Evolutionary conservation across 148 eudicot genomes (phyloP).

Genomic region (Polygonum maritimum): DNA sequence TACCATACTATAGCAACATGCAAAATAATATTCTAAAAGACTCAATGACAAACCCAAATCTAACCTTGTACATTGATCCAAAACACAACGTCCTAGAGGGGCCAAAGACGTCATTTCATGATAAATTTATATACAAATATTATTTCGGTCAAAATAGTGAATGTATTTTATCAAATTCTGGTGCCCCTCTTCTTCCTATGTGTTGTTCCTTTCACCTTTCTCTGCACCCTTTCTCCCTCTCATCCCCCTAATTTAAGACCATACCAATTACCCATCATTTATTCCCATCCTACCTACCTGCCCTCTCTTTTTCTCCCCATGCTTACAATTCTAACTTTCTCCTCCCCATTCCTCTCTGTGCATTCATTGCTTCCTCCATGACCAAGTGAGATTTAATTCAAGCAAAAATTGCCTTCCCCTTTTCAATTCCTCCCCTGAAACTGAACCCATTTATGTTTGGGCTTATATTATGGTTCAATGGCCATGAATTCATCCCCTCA

Average conservation of each 20-base stretch:
- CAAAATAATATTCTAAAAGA: too few relatives aligned
- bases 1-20: too few relatives aligned
- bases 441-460: not conserved
- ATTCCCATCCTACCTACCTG: not conserved
- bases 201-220: slow-evolving; percentile 2
- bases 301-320: not conserved
- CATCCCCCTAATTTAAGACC: slow-evolving; percentile 1
- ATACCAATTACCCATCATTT: slow-evolving; percentile 4
- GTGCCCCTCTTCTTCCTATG: not conserved
- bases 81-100: too few relatives aligned
- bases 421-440: not conserved
- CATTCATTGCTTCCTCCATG: not conserved
- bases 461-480: not conserved
- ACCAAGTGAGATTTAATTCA: not conserved
- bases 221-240: not conserved
- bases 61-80: too few relatives aligned
- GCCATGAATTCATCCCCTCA: not conserved
- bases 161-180: not conserved
- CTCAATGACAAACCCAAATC: too few relatives aligned
- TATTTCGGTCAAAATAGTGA: too few relatives aligned
- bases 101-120: too few relatives aligned
- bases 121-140: too few relatives aligned
- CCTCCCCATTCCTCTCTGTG: not conserved
- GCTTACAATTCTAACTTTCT: not conserved
- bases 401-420: not conserved